These are phyloP conservation scores for Copromyces sp. DNA, from an alignment of 495 filamentous ascomycete genomes.

Conservation along the genomic window DNA sequence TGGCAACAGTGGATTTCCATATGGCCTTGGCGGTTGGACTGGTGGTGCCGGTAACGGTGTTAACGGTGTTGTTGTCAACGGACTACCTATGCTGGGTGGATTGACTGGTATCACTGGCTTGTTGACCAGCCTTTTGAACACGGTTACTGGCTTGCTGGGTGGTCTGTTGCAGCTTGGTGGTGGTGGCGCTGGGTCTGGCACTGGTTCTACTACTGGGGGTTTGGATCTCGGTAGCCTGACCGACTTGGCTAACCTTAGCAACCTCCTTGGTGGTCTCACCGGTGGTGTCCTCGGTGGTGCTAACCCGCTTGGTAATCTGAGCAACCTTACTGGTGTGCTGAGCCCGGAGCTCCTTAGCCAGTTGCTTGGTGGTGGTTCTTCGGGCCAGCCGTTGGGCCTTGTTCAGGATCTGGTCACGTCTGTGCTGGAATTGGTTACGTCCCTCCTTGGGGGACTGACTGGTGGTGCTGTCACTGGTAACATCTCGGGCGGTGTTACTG, in stretches of 20 bases:
- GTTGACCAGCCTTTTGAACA: neutral
- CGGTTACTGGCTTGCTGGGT: neutral
- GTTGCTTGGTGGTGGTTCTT: neutral
- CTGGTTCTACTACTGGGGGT: neutral
- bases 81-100: too few species aligned
- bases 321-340: neutral
- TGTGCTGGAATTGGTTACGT: neutral
- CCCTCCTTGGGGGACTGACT: neutral
- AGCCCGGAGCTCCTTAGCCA: neutral
- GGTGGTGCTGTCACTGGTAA: neutral
- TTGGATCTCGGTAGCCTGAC: neutral
- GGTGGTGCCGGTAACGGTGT: too few species aligned
- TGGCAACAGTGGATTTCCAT: fast-evolving
- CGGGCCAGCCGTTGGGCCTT: neutral
- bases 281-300: neutral
- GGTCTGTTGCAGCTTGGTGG: neutral
- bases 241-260: neutral
- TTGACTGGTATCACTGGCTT: neutral
- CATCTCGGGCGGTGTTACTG: neutral
- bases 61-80: too few species aligned
- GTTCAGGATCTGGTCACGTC: neutral
- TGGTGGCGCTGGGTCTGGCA: neutral
- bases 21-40: neutral
- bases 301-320: neutral
- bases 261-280: neutral